Conservation (phyloP, 768 basidiomycete species). For the Tulasnella sp. region DNA sequence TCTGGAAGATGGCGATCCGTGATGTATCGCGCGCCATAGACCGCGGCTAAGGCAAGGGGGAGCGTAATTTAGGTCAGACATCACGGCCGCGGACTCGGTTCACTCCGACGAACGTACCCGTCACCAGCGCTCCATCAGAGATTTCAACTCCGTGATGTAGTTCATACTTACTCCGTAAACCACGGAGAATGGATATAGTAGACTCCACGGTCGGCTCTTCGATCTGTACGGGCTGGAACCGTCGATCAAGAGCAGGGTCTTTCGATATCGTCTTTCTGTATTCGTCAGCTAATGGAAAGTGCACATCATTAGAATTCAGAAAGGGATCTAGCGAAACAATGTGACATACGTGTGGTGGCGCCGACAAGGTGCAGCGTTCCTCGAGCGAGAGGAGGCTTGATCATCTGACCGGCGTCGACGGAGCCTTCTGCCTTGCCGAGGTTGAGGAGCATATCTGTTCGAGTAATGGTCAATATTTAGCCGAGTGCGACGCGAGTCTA, state of each 20-base stretch:
- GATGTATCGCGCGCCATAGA: constrained; percentile 78
- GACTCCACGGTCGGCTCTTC: constrained; percentile 82
- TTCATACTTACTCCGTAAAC: constrained; percentile 76
- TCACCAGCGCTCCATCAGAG: constrained; percentile 79
- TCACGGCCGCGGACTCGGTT: neutral
- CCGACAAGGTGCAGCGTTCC: constrained; percentile 48
- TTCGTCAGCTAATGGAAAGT: constrained; percentile 54
- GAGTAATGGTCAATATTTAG: neutral
- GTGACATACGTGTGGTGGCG: constrained; percentile 70
- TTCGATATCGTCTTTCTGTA: constrained; percentile 88
- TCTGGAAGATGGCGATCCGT: constrained; percentile 84
- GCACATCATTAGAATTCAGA: neutral
- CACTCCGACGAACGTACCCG: constrained; percentile 41
- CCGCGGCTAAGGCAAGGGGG: constrained; percentile 47
- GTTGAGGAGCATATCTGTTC: constrained; percentile 72
- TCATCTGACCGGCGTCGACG: constrained; percentile 61
- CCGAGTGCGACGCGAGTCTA: neutral
- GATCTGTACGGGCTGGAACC: constrained; percentile 84
- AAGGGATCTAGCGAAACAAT: neutral
- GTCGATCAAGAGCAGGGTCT: constrained; percentile 82
- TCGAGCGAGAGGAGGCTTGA: constrained; percentile 13
- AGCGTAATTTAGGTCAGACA: neutral
- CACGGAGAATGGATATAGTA: constrained; percentile 70
- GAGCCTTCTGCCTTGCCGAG: constrained; percentile 88
- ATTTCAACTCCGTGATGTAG: constrained; percentile 93